Evolutionary conservation across 768 basidiomycete genomes (phyloP), one percentile per base, ranked within the genome.

Genomic region (Rhizopogon vinicolor): DNA sequence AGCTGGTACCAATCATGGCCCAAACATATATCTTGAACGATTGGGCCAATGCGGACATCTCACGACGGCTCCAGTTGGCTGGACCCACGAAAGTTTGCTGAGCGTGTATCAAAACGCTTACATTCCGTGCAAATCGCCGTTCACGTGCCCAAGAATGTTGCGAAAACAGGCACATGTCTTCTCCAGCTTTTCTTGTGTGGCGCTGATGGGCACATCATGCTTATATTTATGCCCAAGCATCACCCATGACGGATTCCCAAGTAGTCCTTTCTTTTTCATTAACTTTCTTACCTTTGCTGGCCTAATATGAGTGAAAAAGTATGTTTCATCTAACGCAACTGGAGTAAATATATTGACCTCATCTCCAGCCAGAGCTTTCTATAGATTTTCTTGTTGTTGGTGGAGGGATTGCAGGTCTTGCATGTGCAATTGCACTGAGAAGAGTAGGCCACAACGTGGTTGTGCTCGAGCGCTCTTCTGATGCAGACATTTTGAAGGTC

Each of bases 371-470:
- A 45, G 55, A 53, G 28, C n/a, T 68, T 41, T 18, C 55, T 18
- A 54, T 68, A 18, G 71, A 80, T 49, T 75, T 81, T 55, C 56
- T 79, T 18, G 69, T 82, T 40, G 70, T 82, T 28, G 81, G 81
- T 49, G 81, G 75, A 42, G 78, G 79, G 14, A 73, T 86, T 13
- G 74, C 78, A 40, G 86, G 85, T 9, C 69, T 85, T 46, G 77
- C 84, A 3, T 70, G 77, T 37, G 85, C 85, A 4, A 79, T 77
- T 60, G 72, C 79, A 14, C 72, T 87, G 41, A 74, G 74, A 44
- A 76, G 75, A 60, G 78, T 78, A 6, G 85, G 86, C 6, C 86
- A 87, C 67, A 68, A 72, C 33, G 85, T 86, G n/a, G 69, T 76
- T 2, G 75, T 87, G 2, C 65, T 86, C 19, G 85, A 87, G 63